phyloP scores from a whole-genome alignment of 106 monocot species.

The Acorus gramineus region DNA sequence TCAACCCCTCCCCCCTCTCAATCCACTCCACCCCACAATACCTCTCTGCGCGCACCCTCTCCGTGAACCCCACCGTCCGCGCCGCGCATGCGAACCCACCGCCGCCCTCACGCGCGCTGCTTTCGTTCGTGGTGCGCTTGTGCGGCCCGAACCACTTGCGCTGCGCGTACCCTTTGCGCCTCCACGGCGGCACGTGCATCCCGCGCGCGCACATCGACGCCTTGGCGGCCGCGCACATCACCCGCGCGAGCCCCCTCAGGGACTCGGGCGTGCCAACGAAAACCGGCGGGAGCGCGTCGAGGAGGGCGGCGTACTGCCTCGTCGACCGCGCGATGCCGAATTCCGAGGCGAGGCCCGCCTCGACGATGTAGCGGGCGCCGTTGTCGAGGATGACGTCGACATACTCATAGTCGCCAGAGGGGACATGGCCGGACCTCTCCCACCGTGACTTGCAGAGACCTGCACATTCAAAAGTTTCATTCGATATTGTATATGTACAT shows the following conservation, averaged over 20 bases:
- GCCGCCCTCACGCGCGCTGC: not conserved
- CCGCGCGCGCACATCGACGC: constrained; percentile 41
- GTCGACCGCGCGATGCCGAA: constrained; percentile 68
- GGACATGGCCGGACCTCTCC: constrained; percentile 7
- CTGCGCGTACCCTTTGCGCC: constrained; percentile 41
- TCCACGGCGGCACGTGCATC: constrained; percentile 78
- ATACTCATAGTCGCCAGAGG: constrained; percentile 37
- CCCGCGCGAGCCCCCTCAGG: constrained; percentile 20
- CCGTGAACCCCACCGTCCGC: not conserved
- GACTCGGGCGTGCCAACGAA: constrained; percentile 31
- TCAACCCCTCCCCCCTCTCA: no score
- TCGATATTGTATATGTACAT: no score
- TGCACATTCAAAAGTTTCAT: constrained; percentile 2
- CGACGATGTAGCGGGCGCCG: constrained; percentile 47
- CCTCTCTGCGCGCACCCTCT: no score
- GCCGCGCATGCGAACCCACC: not conserved
- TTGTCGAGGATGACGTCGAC: constrained; percentile 37
- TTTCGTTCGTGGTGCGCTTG: not conserved
- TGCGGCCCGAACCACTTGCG: constrained; percentile 49
- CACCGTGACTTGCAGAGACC: constrained; percentile 47
- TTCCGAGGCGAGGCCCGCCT: constrained; percentile 29
- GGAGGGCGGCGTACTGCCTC: constrained; percentile 21
- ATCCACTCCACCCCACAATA: no score
- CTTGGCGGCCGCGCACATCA: constrained; percentile 39
- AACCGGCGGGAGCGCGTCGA: constrained; percentile 27